Evolutionary conservation across 176 grass and related monocot genomes (phyloP).

Genomic region (Canna indica): DNA sequence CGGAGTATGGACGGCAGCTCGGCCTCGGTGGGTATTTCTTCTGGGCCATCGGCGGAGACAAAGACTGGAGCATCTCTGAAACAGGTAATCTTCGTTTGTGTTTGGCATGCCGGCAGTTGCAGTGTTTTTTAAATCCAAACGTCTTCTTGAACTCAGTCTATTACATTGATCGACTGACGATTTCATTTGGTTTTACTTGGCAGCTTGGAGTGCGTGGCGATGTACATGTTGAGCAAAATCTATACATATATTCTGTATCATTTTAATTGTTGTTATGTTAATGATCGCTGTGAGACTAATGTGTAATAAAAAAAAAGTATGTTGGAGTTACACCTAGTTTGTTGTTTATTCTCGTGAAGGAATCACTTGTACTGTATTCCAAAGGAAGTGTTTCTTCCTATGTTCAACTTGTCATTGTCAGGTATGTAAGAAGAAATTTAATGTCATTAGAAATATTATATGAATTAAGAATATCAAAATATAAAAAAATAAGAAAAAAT

Average conservation of each 20-base stretch:
- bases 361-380: no score
- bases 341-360: no score
- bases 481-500: no score
- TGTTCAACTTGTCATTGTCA: no score
- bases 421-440: no score
- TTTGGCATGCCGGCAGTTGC: no score
- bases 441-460: no score
- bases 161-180: background rate
- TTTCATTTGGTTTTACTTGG: background rate
- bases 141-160: background rate
- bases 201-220: conserved; percentile 11
- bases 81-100: background rate
- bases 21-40: conserved; percentile 17
- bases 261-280: background rate
- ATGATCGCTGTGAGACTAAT: no score
- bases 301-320: no score
- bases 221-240: background rate
- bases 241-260: background rate
- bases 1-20: background rate
- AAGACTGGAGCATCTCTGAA: conserved; percentile 4
- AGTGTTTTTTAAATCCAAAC: background rate
- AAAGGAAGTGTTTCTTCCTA: no score
- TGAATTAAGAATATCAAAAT: no score
- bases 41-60: conserved; percentile 13
- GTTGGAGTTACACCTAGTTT: no score